phyloP scores from a whole-genome alignment of 768 basidiomycete genomes.

The Lactarius pseudohatsudake region DNA sequence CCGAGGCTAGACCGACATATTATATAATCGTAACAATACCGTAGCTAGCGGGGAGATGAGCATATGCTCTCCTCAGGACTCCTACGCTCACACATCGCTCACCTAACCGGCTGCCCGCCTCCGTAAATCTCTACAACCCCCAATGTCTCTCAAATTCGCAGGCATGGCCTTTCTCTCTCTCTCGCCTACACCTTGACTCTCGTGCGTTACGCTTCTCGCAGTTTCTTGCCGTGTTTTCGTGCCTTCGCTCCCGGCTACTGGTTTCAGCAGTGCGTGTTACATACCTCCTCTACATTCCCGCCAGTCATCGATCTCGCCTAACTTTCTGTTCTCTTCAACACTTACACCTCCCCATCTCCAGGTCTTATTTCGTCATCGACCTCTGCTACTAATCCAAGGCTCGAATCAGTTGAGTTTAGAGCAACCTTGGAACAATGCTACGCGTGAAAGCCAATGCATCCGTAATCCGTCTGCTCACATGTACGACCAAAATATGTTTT shows the following conservation, averaged over 20 bases:
- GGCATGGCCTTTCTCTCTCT: constrained; percentile 8
- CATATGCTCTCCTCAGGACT: too few relatives aligned
- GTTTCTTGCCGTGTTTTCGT: constrained; percentile 16
- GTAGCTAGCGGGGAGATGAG: too few relatives aligned
- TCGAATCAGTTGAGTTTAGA: constrained; percentile 86
- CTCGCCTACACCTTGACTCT: not conserved
- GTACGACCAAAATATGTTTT: constrained; percentile 81
- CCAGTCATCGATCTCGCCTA: constrained; percentile 28
- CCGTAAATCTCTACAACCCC: too few relatives aligned
- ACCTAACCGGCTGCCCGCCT: too few relatives aligned
- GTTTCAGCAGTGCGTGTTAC: constrained; percentile 14
- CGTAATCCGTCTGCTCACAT: not conserved
- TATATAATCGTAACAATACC: too few relatives aligned
- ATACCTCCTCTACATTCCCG: not conserved
- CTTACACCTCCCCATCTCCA: constrained; percentile 42
- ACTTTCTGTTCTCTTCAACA: constrained; percentile 55
- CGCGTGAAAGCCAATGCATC: constrained; percentile 37
- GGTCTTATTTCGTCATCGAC: constrained; percentile 44
- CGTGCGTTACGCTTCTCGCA: not conserved
- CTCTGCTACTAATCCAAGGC: constrained; percentile 52
- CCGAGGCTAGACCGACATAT: too few relatives aligned
- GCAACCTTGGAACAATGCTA: constrained; percentile 86
- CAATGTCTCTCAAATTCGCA: constrained; percentile 11
- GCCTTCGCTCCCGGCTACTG: constrained; percentile 4
- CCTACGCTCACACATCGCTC: too few relatives aligned